These are phyloP conservation scores for Priceomyces haplophilus DNA, from an alignment of 805 yeast species.

Conservation along the genomic window DNA sequence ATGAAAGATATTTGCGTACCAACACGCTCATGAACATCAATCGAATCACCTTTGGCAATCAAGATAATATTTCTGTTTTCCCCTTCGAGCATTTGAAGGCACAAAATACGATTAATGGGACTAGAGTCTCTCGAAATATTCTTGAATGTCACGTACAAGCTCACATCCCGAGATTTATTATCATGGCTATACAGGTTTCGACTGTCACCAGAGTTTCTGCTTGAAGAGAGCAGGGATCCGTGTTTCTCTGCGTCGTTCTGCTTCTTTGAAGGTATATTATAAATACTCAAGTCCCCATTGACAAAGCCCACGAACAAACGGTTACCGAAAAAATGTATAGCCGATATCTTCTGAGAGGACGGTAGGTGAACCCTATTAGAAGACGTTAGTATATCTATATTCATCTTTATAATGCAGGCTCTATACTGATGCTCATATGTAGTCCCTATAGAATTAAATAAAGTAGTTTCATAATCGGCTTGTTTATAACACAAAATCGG, in stretches of 20 bases:
- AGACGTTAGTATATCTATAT: slow-evolving; percentile 38
- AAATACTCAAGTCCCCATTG: slow-evolving; percentile 35
- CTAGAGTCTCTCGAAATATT: slow-evolving; percentile 16
- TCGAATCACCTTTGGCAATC: slow-evolving; percentile 20
- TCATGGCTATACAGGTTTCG: slow-evolving; percentile 21
- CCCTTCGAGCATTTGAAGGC: slow-evolving; percentile 16
- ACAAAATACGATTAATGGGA: slow-evolving; percentile 16
- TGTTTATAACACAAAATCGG: slow-evolving; percentile 5
- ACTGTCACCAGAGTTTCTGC: slow-evolving; percentile 23
- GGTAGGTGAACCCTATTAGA: slow-evolving; percentile 31
- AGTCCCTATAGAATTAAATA: too few relatives aligned
- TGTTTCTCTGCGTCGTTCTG: slow-evolving; percentile 9
- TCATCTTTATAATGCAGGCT: slow-evolving; percentile 20
- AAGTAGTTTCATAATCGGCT: too few relatives aligned
- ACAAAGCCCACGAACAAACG: slow-evolving; percentile 30
- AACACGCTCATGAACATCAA: slow-evolving; percentile 27
- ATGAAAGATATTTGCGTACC: slow-evolving; percentile 34
- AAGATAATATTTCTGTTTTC: slow-evolving; percentile 22
- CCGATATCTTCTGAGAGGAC: slow-evolving; percentile 18
- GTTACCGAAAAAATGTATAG: slow-evolving; percentile 18
- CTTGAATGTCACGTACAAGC: slow-evolving; percentile 19
- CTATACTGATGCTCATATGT: too few relatives aligned
- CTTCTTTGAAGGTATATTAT: slow-evolving; percentile 15
- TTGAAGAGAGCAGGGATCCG: neutral
- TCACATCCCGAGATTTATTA: slow-evolving; percentile 14